Evolutionary conservation across 768 basidiomycete genomes (phyloP), one percentile per base, ranked within the genome.

Genomic region (Pluteus cervinus): DNA sequence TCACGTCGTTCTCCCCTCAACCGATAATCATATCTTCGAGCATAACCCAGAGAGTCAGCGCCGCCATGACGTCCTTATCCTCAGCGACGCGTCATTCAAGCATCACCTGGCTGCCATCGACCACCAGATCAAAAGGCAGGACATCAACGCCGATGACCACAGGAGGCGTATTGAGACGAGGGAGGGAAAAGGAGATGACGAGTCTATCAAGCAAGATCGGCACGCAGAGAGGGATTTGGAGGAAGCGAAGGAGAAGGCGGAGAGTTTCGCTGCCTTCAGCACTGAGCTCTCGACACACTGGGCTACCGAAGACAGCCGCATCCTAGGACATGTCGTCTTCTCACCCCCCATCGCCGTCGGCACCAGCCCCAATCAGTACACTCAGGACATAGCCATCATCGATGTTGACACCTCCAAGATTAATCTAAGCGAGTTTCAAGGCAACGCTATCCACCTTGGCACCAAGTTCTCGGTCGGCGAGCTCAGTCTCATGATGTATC

Each of bases 391-490:
- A 25, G 55, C 55, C 7, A 40, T 61, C 24, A 41, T 57, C 35
- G 35, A 53, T 37, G 34, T 60, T 29, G 29, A 54, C 35, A 7
- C 42, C 12, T 26, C 44, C 35, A 58, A 47, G 46, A 33, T 61
- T 33, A 34, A 42, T 26, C 24, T 15, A 15, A 29, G 4, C 39
- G 50, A 45, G 18, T 56, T 55, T 39, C 28, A 33, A 9, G 57
- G 58, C 11, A 61, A 63, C 30, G 46, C 39, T 29, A 57, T 63
- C 7, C 49, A 60, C 35, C 49, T 62, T 10, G 53, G 54, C 39
- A 33, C 40, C n/a, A 10, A 35, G 16, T 22, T 41, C 33, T 2
- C 33, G 9, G 4, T 34, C 21, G 28, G 33, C 10, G 33, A 48
- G 17, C 30, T 57, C 24, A 47, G 12, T 1, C 2, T 4, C 20